Percentiles rank a stretch among this genome's conserved stretches.
phyloP scores from a whole-genome alignment of 495 filamentous ascomycete genomes.

The Podospora anserina region DNA sequence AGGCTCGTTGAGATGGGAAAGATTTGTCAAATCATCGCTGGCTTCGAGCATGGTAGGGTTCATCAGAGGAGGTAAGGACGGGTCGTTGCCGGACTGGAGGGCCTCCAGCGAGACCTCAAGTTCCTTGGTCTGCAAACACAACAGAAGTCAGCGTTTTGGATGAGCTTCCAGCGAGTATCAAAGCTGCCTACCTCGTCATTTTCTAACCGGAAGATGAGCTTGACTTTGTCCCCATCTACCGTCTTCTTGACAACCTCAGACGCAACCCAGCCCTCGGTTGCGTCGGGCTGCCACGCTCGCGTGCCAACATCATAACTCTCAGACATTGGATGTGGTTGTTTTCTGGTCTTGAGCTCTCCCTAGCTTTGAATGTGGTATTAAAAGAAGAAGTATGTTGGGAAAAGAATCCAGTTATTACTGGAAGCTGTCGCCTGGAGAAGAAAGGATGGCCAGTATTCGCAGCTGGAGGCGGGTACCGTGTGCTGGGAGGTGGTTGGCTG shows the following conservation, averaged over 20 bases:
- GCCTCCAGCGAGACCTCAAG: constrained; percentile 76
- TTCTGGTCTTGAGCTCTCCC: constrained; percentile 9
- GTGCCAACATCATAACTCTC: constrained; percentile 97
- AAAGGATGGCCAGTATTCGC: constrained; percentile 1
- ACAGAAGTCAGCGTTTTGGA: constrained; percentile 25
- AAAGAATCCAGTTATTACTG: constrained; percentile 28
- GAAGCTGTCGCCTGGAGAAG: constrained; percentile 15
- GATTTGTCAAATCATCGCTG: constrained; percentile 94
- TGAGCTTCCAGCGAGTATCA: constrained; percentile 7
- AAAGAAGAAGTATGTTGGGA: constrained; percentile 16
- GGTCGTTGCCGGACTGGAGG: constrained; percentile 64
- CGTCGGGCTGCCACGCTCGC: constrained; percentile 95
- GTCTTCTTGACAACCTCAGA: constrained; percentile 90
- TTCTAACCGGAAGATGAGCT: constrained; percentile 77
- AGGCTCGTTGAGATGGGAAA: constrained; percentile 97
- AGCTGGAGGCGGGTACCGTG: neutral
- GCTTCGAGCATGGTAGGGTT: constrained; percentile 98
- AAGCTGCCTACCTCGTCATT: constrained; percentile 78
- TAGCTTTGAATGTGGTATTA: constrained; percentile 14
- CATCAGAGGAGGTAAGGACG: constrained; percentile 88
- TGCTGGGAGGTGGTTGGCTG: neutral
- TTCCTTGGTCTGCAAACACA: constrained; percentile 60
- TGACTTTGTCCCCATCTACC: constrained; percentile 79
- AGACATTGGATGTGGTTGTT: constrained; percentile 62
- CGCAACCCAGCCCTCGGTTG: constrained; percentile 92